Evolutionary conservation across 1,284 basidiomycete genomes (phyloP), one percentile per base, ranked within the genome.

Genomic region (Naganishia cerealis): DNA sequence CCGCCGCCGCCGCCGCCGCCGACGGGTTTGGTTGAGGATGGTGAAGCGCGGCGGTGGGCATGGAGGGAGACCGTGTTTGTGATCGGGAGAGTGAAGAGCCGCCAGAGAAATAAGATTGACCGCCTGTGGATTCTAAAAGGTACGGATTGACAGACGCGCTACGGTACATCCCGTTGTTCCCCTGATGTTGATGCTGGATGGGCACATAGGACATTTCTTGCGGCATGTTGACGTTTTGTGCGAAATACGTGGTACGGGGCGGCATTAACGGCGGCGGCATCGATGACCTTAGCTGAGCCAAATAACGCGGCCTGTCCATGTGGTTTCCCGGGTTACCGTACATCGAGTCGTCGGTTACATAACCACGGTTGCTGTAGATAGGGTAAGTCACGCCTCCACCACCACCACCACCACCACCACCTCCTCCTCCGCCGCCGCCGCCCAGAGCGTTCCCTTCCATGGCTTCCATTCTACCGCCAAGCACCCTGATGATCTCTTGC

Each of bases 271-370:
- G 29, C 29, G 29, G 29, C 29, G 29, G 29, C 29, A 33, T 33
- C 29, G 29, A 33, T 33, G 29, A 33, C 29, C 29, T 33, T 33
- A 33, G 29, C 3, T 33, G 29, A 33, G 29, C 29, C 6, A 33
- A 6, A 6, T 33, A 33, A 33, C 29, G 29, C 29, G 29, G 29
- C 29, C 29, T 33, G 29, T 24, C 46, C 46, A 50, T 50, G 21
- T 50, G n/a, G 21, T 50, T 50, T 8, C n/a, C 21, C n/a, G n/a
- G 8, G 21, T 50, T 21, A n/a, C 10, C 46, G 46, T 50, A 50
- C 46, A 21, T 50, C 46, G 46, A 24, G 46, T 50, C 46, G 46
- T 50, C 46, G 46, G 46, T 50, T 9, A 24, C 46, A 50, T 50
- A 50, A 3, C 46, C 46, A 10, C 46, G 46, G 13, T 7, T 50